Conservation (phyloP, 2,329 filamentous ascomycete species). For the Fusarium nisikadoi region DNA sequence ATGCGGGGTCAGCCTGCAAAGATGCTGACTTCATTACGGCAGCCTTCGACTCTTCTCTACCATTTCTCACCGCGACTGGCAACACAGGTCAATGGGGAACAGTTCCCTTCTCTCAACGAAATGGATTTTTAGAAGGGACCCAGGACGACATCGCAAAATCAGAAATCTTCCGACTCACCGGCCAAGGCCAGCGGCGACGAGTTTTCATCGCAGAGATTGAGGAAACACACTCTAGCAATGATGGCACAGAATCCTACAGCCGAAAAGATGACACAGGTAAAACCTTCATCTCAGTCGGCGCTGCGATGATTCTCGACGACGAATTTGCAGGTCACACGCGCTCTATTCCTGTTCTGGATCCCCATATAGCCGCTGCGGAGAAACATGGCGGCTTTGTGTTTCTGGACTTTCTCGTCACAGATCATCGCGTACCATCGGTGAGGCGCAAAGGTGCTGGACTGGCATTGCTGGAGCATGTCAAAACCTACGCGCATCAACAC, state of each 20-base stretch:
- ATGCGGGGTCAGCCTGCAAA: rapidly evolving
- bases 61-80: neutral
- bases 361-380: neutral
- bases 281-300: rapidly evolving
- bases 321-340: neutral
- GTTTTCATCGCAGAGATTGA: neutral
- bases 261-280: rapidly evolving
- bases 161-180: neutral
- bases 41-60: neutral
- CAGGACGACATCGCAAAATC: neutral
- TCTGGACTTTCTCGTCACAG: neutral
- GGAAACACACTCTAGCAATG: rapidly evolving
- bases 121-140: rapidly evolving
- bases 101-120: neutral
- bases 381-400: neutral
- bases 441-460: neutral
- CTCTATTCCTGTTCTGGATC: rapidly evolving
- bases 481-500: rapidly evolving
- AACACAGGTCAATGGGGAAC: neutral
- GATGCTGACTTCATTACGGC: rapidly evolving
- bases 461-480: neutral
- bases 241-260: rapidly evolving
- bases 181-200: neutral
- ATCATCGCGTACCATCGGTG: neutral
- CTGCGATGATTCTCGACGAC: neutral